Percentiles rank a stretch among this genome's conserved stretches.
phyloP scores from a whole-genome alignment of 768 basidiomycete species.

The Naganishia vaughanmartiniae region DNA sequence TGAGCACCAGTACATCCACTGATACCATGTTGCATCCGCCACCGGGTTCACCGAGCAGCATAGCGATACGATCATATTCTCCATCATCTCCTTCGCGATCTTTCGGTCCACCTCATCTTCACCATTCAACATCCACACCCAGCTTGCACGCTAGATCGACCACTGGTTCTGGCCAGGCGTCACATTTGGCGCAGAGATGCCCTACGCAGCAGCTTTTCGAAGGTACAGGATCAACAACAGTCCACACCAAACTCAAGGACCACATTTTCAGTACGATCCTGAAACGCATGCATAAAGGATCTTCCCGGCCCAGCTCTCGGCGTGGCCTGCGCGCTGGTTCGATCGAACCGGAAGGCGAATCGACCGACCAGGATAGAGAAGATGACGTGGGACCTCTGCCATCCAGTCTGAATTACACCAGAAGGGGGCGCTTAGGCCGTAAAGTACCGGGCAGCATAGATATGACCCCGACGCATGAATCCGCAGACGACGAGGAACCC shows the following conservation, averaged over 20 bases:
- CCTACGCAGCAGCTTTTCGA: constrained; percentile 58
- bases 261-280: constrained; percentile 90
- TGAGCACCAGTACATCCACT: background rate
- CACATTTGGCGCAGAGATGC: constrained; percentile 20
- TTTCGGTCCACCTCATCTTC: constrained; percentile 41
- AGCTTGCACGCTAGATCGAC: constrained; percentile 30
- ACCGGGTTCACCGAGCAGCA: constrained; percentile 21
- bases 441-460: constrained; percentile 33
- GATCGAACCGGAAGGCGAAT: constrained; percentile 21
- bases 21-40: constrained; percentile 5
- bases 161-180: background rate
- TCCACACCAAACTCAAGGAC: constrained; percentile 91
- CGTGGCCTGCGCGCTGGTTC: constrained; percentile 13
- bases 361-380: constrained; percentile 31
- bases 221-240: constrained; percentile 85
- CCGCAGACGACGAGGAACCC: constrained; percentile 11
- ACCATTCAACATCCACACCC: constrained; percentile 47
- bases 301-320: constrained; percentile 18
- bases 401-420: constrained; percentile 50
- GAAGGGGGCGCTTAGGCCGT: constrained; percentile 23
- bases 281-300: constrained; percentile 53
- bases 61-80: constrained; percentile 44
- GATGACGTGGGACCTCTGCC: constrained; percentile 44
- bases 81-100: constrained; percentile 31
- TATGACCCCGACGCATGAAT: constrained; percentile 25